A percentile compares a stretch with the other conserved stretches of the same genome.
Evolutionary conservation across 1,139 yeast species (phyloP).

Genomic region (Debaryomyces fabryi): DNA sequence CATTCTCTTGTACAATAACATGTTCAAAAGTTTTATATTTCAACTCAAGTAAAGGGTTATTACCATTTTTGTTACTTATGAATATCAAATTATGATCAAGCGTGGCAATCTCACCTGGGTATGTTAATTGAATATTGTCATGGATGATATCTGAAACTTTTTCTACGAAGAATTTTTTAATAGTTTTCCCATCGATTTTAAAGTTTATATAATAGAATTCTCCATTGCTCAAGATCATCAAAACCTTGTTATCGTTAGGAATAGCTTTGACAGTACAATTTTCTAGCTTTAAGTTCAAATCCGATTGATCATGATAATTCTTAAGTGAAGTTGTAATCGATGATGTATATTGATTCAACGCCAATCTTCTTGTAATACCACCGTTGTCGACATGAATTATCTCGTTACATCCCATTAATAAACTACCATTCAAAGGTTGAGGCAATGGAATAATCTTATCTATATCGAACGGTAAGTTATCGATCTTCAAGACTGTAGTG

Average conservation of each 20-base stretch:
- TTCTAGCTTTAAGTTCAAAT: conserved; percentile 59
- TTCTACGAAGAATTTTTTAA: conserved; percentile 40
- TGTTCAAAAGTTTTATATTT: conserved; percentile 24
- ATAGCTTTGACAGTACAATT: conserved; percentile 52
- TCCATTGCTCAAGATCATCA: conserved; percentile 58
- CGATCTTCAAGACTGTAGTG: conserved; percentile 65
- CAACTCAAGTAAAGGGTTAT: conserved; percentile 38
- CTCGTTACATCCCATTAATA: conserved; percentile 77
- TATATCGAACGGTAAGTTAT: conserved; percentile 74
- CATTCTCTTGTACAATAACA: conserved; percentile 15
- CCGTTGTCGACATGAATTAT: conserved; percentile 80
- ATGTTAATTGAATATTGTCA: conserved; percentile 25
- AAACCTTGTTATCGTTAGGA: conserved; percentile 51
- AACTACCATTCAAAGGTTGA: conserved; percentile 69
- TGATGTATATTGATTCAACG: conserved; percentile 60
- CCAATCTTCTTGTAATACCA: conserved; percentile 70
- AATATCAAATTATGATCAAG: conserved; percentile 42
- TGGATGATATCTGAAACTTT: conserved; percentile 25
- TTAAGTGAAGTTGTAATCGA: conserved; percentile 53
- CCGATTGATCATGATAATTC: conserved; percentile 53
- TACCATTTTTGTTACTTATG: conserved; percentile 38
- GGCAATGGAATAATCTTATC: conserved; percentile 65
- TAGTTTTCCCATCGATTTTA: conserved; percentile 50
- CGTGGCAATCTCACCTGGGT: conserved; percentile 37
- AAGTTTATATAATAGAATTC: conserved; percentile 54